Conservation (phyloP, 148 eudicot species). For the Spergularia bocconei region DNA sequence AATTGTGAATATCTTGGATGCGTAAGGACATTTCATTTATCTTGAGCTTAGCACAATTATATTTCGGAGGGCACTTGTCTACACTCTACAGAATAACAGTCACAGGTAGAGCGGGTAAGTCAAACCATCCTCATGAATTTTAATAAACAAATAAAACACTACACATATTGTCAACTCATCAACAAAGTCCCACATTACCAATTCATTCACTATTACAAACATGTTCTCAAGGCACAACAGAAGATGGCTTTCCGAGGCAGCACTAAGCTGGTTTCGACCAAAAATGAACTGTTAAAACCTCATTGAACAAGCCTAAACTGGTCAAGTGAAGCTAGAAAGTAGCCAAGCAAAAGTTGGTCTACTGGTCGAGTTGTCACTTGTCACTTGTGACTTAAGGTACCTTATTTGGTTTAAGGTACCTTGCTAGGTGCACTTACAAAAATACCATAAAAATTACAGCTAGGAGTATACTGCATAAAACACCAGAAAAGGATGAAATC, state of each 20-base stretch:
- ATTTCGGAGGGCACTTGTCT: background rate
- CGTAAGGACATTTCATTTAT: background rate
- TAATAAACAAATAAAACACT: background rate
- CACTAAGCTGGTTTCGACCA: background rate
- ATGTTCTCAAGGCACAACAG: background rate
- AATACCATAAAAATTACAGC: no score
- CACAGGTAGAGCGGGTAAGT: background rate
- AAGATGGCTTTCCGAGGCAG: background rate
- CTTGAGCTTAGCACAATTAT: background rate
- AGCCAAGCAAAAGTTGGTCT: no score
- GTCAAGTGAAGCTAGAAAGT: no score
- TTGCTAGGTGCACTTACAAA: no score
- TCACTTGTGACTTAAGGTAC: no score
- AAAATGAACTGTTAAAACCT: background rate
- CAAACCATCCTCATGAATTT: background rate
- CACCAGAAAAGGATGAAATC: no score
- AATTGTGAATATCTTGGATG: background rate
- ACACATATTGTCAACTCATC: background rate
- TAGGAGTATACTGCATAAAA: no score
- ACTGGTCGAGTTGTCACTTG: no score
- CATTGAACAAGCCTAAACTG: background rate
- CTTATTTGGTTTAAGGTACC: no score
- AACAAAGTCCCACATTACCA: background rate
- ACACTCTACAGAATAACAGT: background rate
- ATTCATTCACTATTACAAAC: conserved; percentile 1